Percentiles rank a stretch among this genome's conserved stretches.
These are phyloP conservation scores for Diospyros lotus DNA, from an alignment of 148 eudicot genomes.

Conservation along the genomic window DNA sequence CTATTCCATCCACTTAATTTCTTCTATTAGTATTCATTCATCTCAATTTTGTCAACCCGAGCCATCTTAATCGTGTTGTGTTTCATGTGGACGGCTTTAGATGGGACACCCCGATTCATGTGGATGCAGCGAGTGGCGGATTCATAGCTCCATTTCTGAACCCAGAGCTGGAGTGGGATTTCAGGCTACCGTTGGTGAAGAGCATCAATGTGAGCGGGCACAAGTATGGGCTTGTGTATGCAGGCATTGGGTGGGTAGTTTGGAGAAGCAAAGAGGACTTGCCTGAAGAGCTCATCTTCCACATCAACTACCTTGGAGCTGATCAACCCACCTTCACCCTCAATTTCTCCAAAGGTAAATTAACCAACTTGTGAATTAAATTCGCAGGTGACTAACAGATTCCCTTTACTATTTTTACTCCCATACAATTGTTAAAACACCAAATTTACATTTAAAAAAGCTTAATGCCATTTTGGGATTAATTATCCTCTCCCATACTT, in stretches of 20 bases:
- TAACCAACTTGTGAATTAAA: not conserved
- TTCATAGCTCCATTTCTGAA: constrained; percentile 17
- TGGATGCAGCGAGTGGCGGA: constrained; percentile 20
- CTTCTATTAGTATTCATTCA: no score
- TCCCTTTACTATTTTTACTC: no score
- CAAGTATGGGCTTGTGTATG: constrained; percentile 22
- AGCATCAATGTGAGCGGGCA: constrained; percentile 26
- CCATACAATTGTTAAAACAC: no score
- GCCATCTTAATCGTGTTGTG: not conserved
- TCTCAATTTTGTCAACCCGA: no score
- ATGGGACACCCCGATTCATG: constrained; percentile 22
- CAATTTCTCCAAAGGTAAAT: constrained; percentile 21
- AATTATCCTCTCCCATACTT: not conserved
- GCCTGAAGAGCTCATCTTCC: constrained; percentile 22
- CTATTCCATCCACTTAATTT: no score
- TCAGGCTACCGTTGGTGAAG: constrained; percentile 20
- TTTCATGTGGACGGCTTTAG: not conserved
- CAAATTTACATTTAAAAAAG: no score
- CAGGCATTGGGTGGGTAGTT: constrained; percentile 21
- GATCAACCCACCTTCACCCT: constrained; percentile 26
- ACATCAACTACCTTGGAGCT: constrained; percentile 27
- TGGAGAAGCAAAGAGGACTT: constrained; percentile 26
- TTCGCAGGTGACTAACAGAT: no score
- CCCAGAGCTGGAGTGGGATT: constrained; percentile 21
- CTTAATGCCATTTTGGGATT: not conserved